phyloP scores from a whole-genome alignment of 495 filamentous ascomycete species.

The Penicillium arizonense region DNA sequence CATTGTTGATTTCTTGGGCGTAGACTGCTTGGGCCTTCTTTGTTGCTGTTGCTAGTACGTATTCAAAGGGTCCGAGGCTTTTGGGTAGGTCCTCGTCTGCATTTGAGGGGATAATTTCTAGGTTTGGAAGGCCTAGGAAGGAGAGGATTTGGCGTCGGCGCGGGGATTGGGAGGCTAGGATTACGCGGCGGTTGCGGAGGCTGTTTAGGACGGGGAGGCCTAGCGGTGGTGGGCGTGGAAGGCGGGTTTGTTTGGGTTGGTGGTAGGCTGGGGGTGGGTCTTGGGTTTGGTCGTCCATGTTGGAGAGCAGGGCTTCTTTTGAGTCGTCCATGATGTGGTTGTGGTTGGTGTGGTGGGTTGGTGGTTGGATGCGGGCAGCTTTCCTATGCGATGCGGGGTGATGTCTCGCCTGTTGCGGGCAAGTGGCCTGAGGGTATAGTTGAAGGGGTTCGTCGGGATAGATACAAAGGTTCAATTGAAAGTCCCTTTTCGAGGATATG shows the following conservation, averaged over 20 bases:
- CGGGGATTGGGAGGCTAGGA: conserved; percentile 87
- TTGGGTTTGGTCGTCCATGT: conserved; percentile 15
- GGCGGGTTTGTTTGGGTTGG: conserved; percentile 18
- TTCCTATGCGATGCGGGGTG: too few species aligned
- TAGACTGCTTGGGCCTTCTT: conserved; percentile 83
- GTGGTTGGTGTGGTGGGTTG: not conserved
- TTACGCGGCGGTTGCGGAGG: conserved; percentile 70
- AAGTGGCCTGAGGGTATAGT: not conserved
- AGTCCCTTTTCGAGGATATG: not conserved
- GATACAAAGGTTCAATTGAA: not conserved
- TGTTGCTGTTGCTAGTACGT: conserved; percentile 82
- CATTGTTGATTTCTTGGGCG: conserved; percentile 58
- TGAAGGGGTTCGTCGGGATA: not conserved
- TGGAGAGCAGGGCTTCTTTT: conserved; percentile 31
- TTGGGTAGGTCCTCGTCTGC: conserved; percentile 83
- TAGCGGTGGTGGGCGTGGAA: conserved; percentile 61
- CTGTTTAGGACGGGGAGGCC: conserved; percentile 71
- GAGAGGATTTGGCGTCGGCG: conserved; percentile 75
- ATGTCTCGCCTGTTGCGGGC: not conserved
- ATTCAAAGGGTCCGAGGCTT: conserved; percentile 76
- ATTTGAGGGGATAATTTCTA: conserved; percentile 81
- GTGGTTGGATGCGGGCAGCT: conserved; percentile 1
- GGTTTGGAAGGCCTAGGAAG: conserved; percentile 67
- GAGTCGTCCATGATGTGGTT: conserved; percentile 31
- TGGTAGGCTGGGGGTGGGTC: conserved; percentile 42